A percentile compares a stretch with the other conserved stretches of the same genome.
Conservation (phyloP, 805 yeast genomes). For the Saturnispora mendoncae region DNA sequence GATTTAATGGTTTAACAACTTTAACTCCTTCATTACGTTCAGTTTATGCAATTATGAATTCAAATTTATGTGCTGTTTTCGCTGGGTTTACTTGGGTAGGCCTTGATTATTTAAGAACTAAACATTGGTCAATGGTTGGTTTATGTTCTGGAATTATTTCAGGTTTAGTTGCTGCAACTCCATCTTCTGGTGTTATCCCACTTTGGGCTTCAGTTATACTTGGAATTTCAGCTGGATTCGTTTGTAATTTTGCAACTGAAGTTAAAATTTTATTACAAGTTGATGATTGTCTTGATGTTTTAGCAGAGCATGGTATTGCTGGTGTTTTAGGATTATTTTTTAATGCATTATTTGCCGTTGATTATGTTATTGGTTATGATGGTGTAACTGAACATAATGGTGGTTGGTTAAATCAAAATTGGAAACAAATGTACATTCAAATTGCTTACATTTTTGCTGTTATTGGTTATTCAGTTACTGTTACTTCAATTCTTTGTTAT, state of each 20-base stretch:
- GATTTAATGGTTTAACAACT: conserved; percentile 89
- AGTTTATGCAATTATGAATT: conserved; percentile 83
- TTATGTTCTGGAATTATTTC: conserved; percentile 92
- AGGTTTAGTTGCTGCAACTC: conserved; percentile 95
- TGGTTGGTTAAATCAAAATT: conserved; percentile 89
- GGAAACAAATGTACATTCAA: conserved; percentile 86
- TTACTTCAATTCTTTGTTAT: conserved; percentile 69
- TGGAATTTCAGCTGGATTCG: conserved; percentile 71
- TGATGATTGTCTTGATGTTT: conserved; percentile 88
- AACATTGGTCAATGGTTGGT: conserved; percentile 91
- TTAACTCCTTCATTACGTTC: conserved; percentile 75
- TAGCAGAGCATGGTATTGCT: conserved; percentile 98
- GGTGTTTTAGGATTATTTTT: conserved; percentile 87
- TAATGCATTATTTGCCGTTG: conserved; percentile 80
- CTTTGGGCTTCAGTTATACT: conserved; percentile 83
- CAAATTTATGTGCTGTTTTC: conserved; percentile 80
- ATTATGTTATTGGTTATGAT: conserved; percentile 85
- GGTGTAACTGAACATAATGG: conserved; percentile 78
- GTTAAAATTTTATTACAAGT: conserved; percentile 71
- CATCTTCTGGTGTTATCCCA: conserved; percentile 85
- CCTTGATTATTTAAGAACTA: conserved; percentile 78
- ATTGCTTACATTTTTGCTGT: conserved; percentile 73
- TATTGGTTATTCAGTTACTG: conserved; percentile 63
- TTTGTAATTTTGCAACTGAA: conserved; percentile 86
- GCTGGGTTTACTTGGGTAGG: conserved; percentile 92